Evolutionary conservation across 495 filamentous ascomycete genomes (phyloP), one percentile per base, ranked within the genome.

Genomic region (Aspergillus sparsus): DNA sequence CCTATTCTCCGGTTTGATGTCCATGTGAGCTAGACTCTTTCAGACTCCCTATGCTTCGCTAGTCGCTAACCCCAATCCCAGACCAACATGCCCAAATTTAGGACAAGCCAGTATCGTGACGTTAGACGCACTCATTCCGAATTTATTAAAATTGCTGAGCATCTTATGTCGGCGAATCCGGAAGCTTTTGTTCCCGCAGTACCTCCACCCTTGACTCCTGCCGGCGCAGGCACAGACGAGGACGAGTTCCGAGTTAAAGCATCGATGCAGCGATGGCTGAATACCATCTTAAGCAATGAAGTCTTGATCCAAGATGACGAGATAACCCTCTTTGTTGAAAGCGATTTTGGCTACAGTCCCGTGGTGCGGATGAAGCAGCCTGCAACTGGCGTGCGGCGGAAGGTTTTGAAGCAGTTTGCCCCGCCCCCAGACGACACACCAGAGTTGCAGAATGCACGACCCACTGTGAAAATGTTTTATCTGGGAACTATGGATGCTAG

Each of bases 161-260:
- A 99, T 69, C 79, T 99, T 33, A 89, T 97, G 64, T 95, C 92
- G 36, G 90, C 93, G 12, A 97, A 97, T 68, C 95, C 95, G 10
- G 95, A 99, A 77, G 90, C 93, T 27, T 79, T 98, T n/a, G 94
- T 99, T 13, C 95, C 95, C n/a, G 91, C 93, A 1, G 90, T 99
- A 7, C 95, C 95, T 41, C 90, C 93, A 15, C 83, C 93, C 6
- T 77, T 93, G 53, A 98, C 95, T 2, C 91, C 92, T 9, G 95
- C 95, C 15, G 95, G 95, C 16, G 92, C 92, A 10, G 95, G 95
- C 15, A 99, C 95, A 10, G 94, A 97, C 51, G 95, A 99, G 71
- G 95, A 99, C 66, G 95, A 99, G 75, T 76, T 83, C 15, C 83
- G 95, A 13, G 89, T 97, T 50, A 96, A 97, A 68, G 84, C 87